A percentile compares a stretch with the other conserved stretches of the same genome.
These are phyloP conservation scores for Ailanthus altissimus DNA, from an alignment of 345 rosid genomes.

Conservation along the genomic window DNA sequence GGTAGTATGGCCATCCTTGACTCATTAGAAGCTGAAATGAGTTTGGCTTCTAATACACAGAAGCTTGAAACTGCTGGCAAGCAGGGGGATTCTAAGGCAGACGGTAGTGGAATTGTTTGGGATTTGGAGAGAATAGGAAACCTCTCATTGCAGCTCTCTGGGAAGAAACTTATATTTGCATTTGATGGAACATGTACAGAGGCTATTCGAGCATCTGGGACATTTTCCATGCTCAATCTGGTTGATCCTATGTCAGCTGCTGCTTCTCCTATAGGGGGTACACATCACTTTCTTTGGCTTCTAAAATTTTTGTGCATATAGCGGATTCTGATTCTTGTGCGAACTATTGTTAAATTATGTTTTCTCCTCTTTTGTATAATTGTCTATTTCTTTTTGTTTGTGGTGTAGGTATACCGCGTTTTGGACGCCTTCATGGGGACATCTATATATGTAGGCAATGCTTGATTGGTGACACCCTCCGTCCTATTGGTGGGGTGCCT, in stretches of 20 bases:
- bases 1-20: conserved; percentile 98
- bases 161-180: conserved; percentile 96
- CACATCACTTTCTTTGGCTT: conserved; percentile 17
- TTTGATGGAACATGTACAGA: conserved; percentile 95
- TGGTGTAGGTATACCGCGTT: conserved; percentile 88
- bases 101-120: conserved; percentile 99
- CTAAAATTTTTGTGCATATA: not conserved
- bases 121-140: conserved; percentile 89
- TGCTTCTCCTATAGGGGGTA: conserved; percentile 99
- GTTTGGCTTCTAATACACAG: conserved; percentile 59
- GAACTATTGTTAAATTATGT: not conserved
- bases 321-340: not conserved
- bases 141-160: conserved; percentile 87
- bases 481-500: conserved; percentile 87
- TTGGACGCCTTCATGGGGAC: conserved; percentile 90
- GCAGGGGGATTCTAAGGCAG: conserved; percentile 82
- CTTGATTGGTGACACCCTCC: conserved; percentile 88
- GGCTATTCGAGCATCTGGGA: conserved; percentile 76
- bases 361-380: conserved; percentile 8
- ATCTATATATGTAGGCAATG: conserved; percentile 78
- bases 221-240: conserved; percentile 85
- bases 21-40: conserved; percentile 77
- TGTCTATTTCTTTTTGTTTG: conserved; percentile 16
- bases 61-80: conserved; percentile 67
- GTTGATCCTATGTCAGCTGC: conserved; percentile 98